Conservation (phyloP, 352 stramenopile species). For the Globisporangium perplexum region DNA sequence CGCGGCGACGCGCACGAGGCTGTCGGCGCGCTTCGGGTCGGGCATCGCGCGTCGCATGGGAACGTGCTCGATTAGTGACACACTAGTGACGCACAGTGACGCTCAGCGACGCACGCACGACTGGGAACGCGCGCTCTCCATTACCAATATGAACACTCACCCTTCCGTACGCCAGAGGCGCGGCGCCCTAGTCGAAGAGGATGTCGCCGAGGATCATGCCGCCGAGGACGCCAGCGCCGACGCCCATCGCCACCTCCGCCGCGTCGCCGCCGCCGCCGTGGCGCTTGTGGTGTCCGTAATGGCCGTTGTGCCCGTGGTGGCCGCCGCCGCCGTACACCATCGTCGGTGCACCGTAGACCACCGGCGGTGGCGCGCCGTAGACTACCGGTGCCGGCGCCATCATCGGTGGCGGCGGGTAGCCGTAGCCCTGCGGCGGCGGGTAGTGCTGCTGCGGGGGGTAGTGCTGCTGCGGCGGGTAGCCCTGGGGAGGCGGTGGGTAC, state of each 20-base stretch:
- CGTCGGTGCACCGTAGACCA: constrained; percentile 16
- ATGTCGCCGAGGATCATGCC: constrained; percentile 71
- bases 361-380: constrained; percentile 26
- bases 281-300: constrained; percentile 29
- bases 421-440: constrained; percentile 16
- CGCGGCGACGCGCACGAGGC: not conserved
- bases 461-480: constrained; percentile 14
- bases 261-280: constrained; percentile 22
- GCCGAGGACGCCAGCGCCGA: constrained; percentile 67
- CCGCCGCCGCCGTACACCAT: constrained; percentile 13
- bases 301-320: constrained; percentile 21
- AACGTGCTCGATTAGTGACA: too few species aligned
- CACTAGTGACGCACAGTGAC: too few species aligned
- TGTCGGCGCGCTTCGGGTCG: not conserved
- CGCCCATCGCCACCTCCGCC: constrained; percentile 53
- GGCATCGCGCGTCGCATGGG: too few species aligned
- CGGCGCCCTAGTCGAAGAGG: constrained; percentile 32
- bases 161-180: not conserved
- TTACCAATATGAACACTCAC: not conserved
- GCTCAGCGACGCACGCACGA: too few species aligned
- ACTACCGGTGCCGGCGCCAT: constrained; percentile 19
- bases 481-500: not conserved
- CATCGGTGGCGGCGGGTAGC: constrained; percentile 16
- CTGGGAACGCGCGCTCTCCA: too few species aligned
- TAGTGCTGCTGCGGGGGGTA: constrained; percentile 26